A percentile compares a stretch with the other conserved stretches of the same genome.
Conservation (phyloP, 2,329 filamentous ascomycete genomes). For the Penicillium occitanis region DNA sequence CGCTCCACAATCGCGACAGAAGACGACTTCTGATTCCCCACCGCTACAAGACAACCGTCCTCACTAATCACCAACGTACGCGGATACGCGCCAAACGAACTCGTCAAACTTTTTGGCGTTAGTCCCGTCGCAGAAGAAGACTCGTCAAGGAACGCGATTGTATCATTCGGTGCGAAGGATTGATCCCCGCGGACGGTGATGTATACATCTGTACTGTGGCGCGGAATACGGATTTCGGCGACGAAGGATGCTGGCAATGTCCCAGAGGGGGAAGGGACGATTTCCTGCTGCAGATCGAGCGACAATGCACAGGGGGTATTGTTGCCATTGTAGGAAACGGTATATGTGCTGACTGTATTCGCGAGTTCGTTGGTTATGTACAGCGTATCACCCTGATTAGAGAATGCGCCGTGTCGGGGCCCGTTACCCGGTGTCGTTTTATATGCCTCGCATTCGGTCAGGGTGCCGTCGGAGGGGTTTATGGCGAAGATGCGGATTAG, state of each 20-base stretch:
- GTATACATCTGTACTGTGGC: conserved; percentile 28
- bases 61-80: conserved; percentile 68
- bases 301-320: conserved; percentile 28
- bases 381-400: conserved; percentile 30
- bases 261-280: conserved; percentile 21
- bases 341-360: conserved; percentile 47
- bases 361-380: conserved; percentile 60
- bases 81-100: conserved; percentile 64
- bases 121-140: conserved; percentile 49
- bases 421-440: conserved; percentile 55
- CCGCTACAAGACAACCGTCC: conserved; percentile 62
- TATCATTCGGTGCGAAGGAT: conserved; percentile 30
- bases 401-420: conserved; percentile 66
- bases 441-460: conserved; percentile 47
- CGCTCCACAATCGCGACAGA: conserved; percentile 63
- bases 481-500: conserved; percentile 60
- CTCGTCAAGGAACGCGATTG: conserved; percentile 29
- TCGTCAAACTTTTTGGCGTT: conserved; percentile 56
- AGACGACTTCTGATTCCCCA: conserved; percentile 62
- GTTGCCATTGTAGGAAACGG: conserved; percentile 30
- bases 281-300: conserved; percentile 23
- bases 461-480: conserved; percentile 45
- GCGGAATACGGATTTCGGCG: conserved; percentile 29
- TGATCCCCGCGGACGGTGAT: conserved; percentile 36
- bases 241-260: conserved; percentile 31